phyloP scores from a whole-genome alignment of 2,329 filamentous ascomycete species.

The Metarhizium sp. region DNA sequence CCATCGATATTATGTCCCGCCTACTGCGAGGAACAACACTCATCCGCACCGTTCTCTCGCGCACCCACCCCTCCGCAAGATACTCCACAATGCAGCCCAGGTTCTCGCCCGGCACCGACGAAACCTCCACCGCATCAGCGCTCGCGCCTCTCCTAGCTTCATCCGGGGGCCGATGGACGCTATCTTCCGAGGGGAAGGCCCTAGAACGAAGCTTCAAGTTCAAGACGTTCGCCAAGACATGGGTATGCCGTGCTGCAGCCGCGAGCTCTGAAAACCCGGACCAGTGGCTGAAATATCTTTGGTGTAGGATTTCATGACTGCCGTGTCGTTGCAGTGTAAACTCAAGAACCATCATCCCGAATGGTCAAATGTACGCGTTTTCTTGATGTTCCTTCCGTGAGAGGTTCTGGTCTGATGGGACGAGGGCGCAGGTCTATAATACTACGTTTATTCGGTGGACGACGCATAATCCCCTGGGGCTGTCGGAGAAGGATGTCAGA shows the following conservation, averaged over 20 bases:
- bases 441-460: conserved; percentile 64
- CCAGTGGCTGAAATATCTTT: background rate
- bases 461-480: conserved; percentile 56
- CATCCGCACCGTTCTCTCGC: background rate
- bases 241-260: conserved; percentile 34
- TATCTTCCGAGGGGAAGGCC: conserved; percentile 41
- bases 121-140: conserved; percentile 22
- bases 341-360: conserved; percentile 63
- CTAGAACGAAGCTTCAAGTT: conserved; percentile 54
- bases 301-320: conserved; percentile 65
- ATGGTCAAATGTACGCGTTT: conserved; percentile 55
- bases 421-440: conserved; percentile 50
- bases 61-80: background rate
- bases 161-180: conserved; percentile 36
- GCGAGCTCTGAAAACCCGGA: background rate
- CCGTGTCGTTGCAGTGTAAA: conserved; percentile 58
- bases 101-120: conserved; percentile 39
- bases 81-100: conserved; percentile 18
- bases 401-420: background rate
- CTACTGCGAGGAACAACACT: background rate
- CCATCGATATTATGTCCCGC: conserved; percentile 4
- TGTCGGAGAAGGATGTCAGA: conserved; percentile 54
- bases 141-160: conserved; percentile 31
- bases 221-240: conserved; percentile 56
- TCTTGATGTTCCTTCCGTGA: background rate